Percentiles rank a stretch among this genome's conserved stretches.
Evolutionary conservation across 176 grass and related monocot species (phyloP).

Genomic region (Zizania latifolia): DNA sequence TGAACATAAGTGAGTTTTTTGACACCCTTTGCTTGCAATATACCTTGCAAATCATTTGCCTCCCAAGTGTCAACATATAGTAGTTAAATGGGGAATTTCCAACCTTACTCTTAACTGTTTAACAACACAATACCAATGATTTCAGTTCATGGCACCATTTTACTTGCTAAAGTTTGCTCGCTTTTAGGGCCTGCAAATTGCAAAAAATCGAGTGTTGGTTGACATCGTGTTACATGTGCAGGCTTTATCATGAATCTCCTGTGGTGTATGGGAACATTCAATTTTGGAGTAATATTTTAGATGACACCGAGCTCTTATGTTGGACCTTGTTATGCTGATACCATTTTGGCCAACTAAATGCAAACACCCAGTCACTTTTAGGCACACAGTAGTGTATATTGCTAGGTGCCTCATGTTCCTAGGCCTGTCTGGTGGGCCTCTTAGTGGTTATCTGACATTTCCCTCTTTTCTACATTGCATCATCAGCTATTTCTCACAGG

Average conservation of each 20-base stretch:
- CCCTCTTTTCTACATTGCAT: neutral
- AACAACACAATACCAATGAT: neutral
- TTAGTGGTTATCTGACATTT: neutral
- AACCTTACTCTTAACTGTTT: neutral
- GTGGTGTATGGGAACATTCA: conserved; percentile 11
- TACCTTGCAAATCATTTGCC: neutral
- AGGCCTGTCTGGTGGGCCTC: neutral
- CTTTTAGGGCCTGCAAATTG: neutral
- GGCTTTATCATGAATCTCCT: conserved; percentile 25
- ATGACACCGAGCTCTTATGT: too few species aligned
- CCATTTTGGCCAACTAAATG: conserved; percentile 28
- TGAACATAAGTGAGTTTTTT: neutral
- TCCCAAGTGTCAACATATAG: neutral
- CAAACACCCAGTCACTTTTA: neutral
- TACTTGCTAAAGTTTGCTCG: neutral
- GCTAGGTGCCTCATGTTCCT: conserved; percentile 49
- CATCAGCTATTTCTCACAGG: conserved; percentile 34
- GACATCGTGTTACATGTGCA: conserved; percentile 14
- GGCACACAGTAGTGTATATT: conserved; percentile 33
- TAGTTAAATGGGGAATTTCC: neutral
- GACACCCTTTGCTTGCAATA: neutral
- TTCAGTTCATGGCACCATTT: neutral
- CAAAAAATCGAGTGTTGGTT: neutral
- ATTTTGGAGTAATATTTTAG: conserved; percentile 20
- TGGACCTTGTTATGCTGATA: conserved; percentile 35